Evolutionary conservation across 139 green algal genomes (phyloP).

Genomic region (Edaphochlamys debaryana): DNA sequence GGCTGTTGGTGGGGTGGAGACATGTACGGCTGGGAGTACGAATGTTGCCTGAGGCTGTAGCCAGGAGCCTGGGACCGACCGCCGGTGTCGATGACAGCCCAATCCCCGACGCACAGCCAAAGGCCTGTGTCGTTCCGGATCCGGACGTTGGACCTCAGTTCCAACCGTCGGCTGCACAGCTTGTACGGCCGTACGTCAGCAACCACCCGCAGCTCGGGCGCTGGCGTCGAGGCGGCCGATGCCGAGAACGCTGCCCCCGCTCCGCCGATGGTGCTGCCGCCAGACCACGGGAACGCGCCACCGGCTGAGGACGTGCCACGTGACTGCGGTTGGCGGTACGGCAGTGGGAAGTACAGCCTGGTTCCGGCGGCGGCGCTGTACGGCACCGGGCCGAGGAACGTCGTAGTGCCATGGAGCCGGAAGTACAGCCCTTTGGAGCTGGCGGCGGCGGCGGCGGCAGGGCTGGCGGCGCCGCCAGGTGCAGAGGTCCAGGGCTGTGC

Average conservation of each 20-base stretch:
- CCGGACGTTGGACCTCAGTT: slow-evolving; percentile 61
- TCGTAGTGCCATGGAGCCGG: not conserved
- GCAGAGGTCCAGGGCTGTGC: not conserved
- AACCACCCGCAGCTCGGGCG: slow-evolving; percentile 42
- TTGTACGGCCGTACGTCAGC: slow-evolving; percentile 41
- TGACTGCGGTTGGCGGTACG: not conserved
- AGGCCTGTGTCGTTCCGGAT: slow-evolving; percentile 60
- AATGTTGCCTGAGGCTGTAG: no score
- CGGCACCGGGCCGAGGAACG: slow-evolving; percentile 1
- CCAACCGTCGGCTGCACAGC: slow-evolving; percentile 55
- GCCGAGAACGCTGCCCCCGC: not conserved
- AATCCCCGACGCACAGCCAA: slow-evolving; percentile 54
- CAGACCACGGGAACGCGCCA: no score
- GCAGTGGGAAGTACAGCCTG: slow-evolving; percentile 20
- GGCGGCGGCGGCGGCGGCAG: not conserved
- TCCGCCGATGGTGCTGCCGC: no score
- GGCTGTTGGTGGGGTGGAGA: no score
- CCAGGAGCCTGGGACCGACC: no score
- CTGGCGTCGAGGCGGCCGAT: not conserved
- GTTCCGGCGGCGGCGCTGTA: not conserved
- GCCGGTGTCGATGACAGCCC: no score
- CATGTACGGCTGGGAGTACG: no score
- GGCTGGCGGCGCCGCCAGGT: not conserved
- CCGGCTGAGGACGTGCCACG: not conserved
- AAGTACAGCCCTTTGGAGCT: not conserved